A percentile compares a stretch with the other conserved stretches of the same genome.
phyloP scores from a whole-genome alignment of 2,329 filamentous ascomycete species.

The Curvularia spicifera region DNA sequence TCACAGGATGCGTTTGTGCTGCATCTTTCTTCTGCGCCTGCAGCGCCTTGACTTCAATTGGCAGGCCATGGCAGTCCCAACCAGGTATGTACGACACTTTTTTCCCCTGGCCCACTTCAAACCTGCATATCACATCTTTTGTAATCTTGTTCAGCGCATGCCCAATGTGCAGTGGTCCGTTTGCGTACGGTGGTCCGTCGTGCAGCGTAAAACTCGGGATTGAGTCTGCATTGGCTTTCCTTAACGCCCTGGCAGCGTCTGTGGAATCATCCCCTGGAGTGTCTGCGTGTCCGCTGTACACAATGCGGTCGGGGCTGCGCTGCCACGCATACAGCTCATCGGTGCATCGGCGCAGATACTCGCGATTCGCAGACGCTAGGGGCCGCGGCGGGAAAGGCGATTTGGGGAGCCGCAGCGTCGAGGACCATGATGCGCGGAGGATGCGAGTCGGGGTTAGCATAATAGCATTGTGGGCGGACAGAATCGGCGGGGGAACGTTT shows the following conservation, averaged over 20 bases:
- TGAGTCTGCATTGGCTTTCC: not conserved
- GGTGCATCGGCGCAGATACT: conserved; percentile 76
- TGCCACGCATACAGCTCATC: conserved; percentile 94
- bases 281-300: conserved; percentile 45
- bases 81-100: conserved; percentile 84
- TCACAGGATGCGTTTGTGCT: conserved; percentile 53
- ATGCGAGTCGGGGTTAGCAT: conserved; percentile 49
- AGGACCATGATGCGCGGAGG: conserved; percentile 52
- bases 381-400: conserved; percentile 58
- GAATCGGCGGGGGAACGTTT: conserved; percentile 8
- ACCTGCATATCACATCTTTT: conserved; percentile 89
- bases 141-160: conserved; percentile 97
- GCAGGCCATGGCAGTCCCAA: conserved; percentile 97
- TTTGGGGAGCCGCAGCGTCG: conserved; percentile 57
- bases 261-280: not conserved
- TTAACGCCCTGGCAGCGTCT: not conserved
- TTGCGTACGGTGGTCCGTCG: conserved; percentile 96
- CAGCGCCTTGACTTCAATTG: conserved; percentile 95
- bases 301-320: conserved; percentile 53
- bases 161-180: conserved; percentile 87
- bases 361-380: conserved; percentile 33
- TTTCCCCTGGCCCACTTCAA: conserved; percentile 78
- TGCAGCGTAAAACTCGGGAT: conserved; percentile 77
- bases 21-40: conserved; percentile 59
- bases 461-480: conserved; percentile 43